Evolutionary conservation across 805 yeast species (phyloP), one percentile per base, ranked within the genome.

Genomic region (Pichia gijzeniarum): DNA sequence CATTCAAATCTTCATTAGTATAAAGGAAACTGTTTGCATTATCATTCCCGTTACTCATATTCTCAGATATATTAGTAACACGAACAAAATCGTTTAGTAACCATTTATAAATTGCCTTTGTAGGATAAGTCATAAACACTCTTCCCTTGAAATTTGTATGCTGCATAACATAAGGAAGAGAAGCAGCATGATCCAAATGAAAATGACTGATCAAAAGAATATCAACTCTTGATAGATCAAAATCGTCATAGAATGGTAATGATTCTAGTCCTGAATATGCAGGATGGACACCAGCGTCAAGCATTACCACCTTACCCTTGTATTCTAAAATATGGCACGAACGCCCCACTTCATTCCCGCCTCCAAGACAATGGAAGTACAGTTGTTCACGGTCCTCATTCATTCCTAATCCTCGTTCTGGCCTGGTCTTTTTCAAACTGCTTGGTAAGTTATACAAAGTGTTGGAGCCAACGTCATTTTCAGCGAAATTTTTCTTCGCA

Each of bases 81-180:
- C 91, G 75, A 16, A 93, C 97, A 58, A 90, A 93, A 71, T 93
- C 99, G 49, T 89, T 82, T 47, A 93, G 65, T 38, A 93, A 74
- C 98, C 99, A 93, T 53, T 96, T 77, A 63, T 90, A 93, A 47
- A 93, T 93, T 34, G 99, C 98, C 68, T 93, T 93, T 0, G 99
- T 93, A 5, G 99, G 98, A 64, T 93, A 97, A 27, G 99, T 93
- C 99, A 93, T 93, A 63, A 91, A 91, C 5, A 93, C 99, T 40
- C 96, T 76, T 2, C 99, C 99, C 58, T 80, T 82, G 70, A 93
- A 93, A 53, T 76, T 85, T 0, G 99, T 93, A 58, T 89, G 95
- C 57, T 89, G 96, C 97, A 93, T 89, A 38, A 93, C 98, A 59
- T 90, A 93, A 0, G 99, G 99, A 45, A 93, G 72, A 0, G 97